These are phyloP conservation scores for Boechera divaricarpa DNA, from an alignment of 345 rosid species.

Conservation along the genomic window DNA sequence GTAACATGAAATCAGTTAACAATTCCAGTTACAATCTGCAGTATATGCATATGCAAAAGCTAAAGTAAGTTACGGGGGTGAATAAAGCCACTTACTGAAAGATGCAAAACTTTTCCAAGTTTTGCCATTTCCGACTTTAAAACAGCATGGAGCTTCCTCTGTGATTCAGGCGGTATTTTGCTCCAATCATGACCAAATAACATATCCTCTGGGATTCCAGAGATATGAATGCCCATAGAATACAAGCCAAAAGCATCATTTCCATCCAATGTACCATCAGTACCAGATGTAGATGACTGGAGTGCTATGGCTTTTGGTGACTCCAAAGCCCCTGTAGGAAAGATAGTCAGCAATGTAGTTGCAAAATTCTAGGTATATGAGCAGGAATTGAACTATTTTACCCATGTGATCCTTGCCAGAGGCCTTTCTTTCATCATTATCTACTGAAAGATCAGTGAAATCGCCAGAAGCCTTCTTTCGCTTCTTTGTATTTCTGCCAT, in stretches of 20 bases:
- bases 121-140: constrained; percentile 66
- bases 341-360: constrained; percentile 30
- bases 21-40: not conserved
- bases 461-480: constrained; percentile 54
- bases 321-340: constrained; percentile 56
- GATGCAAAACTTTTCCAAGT: constrained; percentile 67
- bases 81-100: constrained; percentile 59
- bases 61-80: constrained; percentile 31
- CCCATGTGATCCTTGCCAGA: constrained; percentile 52
- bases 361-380: constrained; percentile 23
- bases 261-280: constrained; percentile 21
- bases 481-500: constrained; percentile 56
- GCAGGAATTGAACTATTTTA: constrained; percentile 40
- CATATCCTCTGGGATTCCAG: constrained; percentile 47
- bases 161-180: constrained; percentile 54
- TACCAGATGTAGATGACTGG: constrained; percentile 37
- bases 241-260: constrained; percentile 30
- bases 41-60: constrained; percentile 20
- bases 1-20: constrained; percentile 30
- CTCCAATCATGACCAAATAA: constrained; percentile 45
- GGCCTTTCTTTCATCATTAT: constrained; percentile 40
- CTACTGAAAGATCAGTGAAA: constrained; percentile 41
- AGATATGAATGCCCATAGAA: constrained; percentile 36
- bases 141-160: constrained; percentile 62
- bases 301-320: constrained; percentile 41